Conservation (phyloP, 202 grass and related monocot genomes). For the Hordeum pubiflorum region DNA sequence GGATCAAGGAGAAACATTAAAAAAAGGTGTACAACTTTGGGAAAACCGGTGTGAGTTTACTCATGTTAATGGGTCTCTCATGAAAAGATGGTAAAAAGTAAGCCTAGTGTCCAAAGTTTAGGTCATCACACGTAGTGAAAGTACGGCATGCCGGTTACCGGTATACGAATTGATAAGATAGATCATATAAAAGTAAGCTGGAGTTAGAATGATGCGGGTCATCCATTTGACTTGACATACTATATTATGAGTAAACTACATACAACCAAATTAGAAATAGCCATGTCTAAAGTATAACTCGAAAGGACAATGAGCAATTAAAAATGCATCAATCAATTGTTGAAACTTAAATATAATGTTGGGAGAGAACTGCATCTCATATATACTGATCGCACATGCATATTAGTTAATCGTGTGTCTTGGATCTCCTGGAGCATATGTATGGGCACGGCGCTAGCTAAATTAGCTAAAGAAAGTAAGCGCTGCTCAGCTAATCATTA, state of each 20-base stretch:
- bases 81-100: conserved; percentile 53
- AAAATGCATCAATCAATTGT: conserved; percentile 39
- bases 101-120: conserved; percentile 44
- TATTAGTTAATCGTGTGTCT: not conserved
- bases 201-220: conserved; percentile 21
- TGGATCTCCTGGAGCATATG: not conserved
- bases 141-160: conserved; percentile 37
- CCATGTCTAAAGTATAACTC: conserved; percentile 28
- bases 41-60: conserved; percentile 25
- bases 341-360: conserved; percentile 9
- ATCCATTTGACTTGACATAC: conserved; percentile 52
- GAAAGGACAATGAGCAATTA: conserved; percentile 23
- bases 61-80: conserved; percentile 34
- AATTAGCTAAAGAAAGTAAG: not conserved
- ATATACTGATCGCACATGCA: not conserved
- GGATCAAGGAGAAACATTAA: conserved; percentile 26
- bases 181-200: conserved; percentile 33
- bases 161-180: conserved; percentile 32
- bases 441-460: not conserved
- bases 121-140: conserved; percentile 36
- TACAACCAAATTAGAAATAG: conserved; percentile 29
- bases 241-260: conserved; percentile 35
- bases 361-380: not conserved
- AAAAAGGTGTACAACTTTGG: conserved; percentile 27
- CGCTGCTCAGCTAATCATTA: not conserved